Base-by-base conservation (phyloP, 768 basidiomycete species). In the Terana coerulea region DNA sequence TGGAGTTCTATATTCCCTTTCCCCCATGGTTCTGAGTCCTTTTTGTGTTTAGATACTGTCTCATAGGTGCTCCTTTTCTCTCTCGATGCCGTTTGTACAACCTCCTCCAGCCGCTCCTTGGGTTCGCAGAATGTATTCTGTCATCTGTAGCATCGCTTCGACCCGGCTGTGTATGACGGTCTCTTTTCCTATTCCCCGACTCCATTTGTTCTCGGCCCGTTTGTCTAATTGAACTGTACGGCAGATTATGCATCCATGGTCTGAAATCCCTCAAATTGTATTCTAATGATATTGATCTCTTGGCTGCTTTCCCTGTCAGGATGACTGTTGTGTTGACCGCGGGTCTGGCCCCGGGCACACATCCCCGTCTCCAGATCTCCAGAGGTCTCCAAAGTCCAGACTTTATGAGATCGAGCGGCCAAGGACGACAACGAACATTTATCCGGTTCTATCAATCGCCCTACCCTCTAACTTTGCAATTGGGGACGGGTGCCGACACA, bases 1-100 rank as follows among this genome's bases (percentile, higher is more conserved):
- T 31, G 49, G 49, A 50, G 49, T 50, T 49, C 29, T 50, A 40
- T 50, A 50, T 50, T 41, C 26, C 36, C 22, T 50, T 22, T 49
- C 26, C 19, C 31, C 28, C 30, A 14, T 6, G 37, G 17, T 46
- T 33, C 45, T 46, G 45, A 46, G 25, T 46, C 10, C n/a, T 46
- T n/a, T 43, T 26, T 46, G 45, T 33, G 17, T 34, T 46, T 46
- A 46, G 45, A 29, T 46, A 30, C 34, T 14, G 21, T 46, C 34
- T 21, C 25, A n/a, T 14, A 9, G 37, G 29, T 46, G 31, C 31
- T 14, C 30, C 30, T 46, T 30, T 31, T 33, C 29, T 29, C 29
- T 33, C 30, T 28, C 43, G 30, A 28, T 44, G 29, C 14, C 17
- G 45, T 33, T n/a, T 46, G 45, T 46, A 22, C 34, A 24, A 17